These are phyloP conservation scores for Phytophthora podocarpi DNA, from an alignment of 352 stramenopile species.

Conservation along the genomic window DNA sequence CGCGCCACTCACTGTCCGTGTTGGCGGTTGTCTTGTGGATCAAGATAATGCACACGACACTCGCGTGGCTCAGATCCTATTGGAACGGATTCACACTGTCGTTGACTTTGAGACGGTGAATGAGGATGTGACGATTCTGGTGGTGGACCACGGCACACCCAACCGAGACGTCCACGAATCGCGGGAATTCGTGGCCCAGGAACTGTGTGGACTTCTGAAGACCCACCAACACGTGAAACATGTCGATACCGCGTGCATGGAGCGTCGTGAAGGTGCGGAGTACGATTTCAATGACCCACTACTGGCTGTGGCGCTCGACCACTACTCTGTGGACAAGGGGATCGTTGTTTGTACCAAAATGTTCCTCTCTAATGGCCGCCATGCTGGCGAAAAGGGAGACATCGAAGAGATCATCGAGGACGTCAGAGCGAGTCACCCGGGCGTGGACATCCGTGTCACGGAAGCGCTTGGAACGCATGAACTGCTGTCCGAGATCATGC, in stretches of 20 bases:
- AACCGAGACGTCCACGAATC: conserved; percentile 74
- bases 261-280: conserved; percentile 66
- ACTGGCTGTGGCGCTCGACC: conserved; percentile 61
- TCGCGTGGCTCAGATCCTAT: conserved; percentile 65
- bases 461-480: conserved; percentile 69
- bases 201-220: conserved; percentile 48
- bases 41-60: conserved; percentile 50
- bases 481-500: conserved; percentile 65
- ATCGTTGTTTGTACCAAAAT: conserved; percentile 74
- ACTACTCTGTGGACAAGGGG: conserved; percentile 63
- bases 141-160: conserved; percentile 80
- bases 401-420: conserved; percentile 76
- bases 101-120: conserved; percentile 35
- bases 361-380: conserved; percentile 78
- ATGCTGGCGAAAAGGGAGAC: conserved; percentile 75
- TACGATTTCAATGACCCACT: conserved; percentile 88
- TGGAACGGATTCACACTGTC: conserved; percentile 50
- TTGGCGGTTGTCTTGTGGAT: conserved; percentile 70
- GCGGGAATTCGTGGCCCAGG: conserved; percentile 57
- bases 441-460: conserved; percentile 63
- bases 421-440: conserved; percentile 45
- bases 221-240: conserved; percentile 46
- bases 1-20: conserved; percentile 34
- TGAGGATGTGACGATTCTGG: conserved; percentile 59
- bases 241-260: conserved; percentile 75